Percentiles rank a stretch among this genome's conserved stretches.
phyloP scores from a whole-genome alignment of 169 alveolate genomes.

The Perkinsus marinus region DNA sequence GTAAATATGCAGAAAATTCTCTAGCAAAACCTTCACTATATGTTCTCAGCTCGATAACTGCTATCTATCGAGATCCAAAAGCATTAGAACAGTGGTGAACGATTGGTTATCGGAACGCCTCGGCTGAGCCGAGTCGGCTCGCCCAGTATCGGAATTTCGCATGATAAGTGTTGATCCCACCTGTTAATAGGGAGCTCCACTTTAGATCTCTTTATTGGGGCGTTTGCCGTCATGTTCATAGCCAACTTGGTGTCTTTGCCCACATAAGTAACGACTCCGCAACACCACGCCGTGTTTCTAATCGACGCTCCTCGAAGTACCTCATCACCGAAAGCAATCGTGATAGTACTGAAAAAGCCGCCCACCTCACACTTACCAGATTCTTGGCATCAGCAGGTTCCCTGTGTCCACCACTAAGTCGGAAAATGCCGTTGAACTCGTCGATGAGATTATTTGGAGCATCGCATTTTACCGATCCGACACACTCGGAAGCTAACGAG shows the following conservation, averaged over 20 bases:
- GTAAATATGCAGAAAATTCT: no score
- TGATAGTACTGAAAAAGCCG: background rate
- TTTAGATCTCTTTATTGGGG: constrained; percentile 40
- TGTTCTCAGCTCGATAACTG: no score
- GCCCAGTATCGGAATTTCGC: no score
- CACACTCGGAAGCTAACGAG: background rate
- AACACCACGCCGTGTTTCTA: constrained; percentile 53
- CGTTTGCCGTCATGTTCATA: constrained; percentile 40
- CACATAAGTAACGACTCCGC: constrained; percentile 49
- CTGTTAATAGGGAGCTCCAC: constrained; percentile 48
- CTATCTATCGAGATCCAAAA: no score
- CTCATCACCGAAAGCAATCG: background rate
- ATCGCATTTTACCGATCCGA: background rate
- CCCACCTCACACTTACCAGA: background rate
- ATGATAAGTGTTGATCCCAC: background rate
- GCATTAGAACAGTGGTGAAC: no score
- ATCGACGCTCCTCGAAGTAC: constrained; percentile 50
- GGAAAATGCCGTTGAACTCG: constrained; percentile 13
- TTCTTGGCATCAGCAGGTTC: constrained; percentile 13
- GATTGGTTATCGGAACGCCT: no score
- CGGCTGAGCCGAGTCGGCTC: no score
- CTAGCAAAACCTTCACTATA: no score
- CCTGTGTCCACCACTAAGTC: constrained; percentile 16
- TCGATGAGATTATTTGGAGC: background rate
- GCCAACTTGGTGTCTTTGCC: constrained; percentile 55